phyloP scores from a whole-genome alignment of 1,284 basidiomycete genomes.

The Irpex sp. region DNA sequence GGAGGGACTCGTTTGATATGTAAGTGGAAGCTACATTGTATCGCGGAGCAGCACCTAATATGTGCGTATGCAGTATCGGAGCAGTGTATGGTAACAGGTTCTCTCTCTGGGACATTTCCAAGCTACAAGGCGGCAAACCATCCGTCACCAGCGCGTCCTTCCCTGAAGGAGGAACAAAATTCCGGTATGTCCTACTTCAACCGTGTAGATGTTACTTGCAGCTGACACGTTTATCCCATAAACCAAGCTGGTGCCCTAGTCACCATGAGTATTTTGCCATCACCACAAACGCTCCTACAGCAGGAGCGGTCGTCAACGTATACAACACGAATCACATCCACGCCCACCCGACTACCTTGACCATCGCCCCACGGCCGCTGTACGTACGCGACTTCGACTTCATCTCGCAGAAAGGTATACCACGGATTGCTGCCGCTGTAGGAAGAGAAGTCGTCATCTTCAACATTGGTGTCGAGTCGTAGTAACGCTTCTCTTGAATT shows the following conservation, averaged over 20 bases:
- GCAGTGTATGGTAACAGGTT: constrained; percentile 65
- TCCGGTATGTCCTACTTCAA: constrained; percentile 44
- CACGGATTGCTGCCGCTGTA: constrained; percentile 60
- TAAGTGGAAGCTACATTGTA: constrained; percentile 27
- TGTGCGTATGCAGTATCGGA: constrained; percentile 52
- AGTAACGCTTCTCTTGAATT: background rate
- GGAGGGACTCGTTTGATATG: constrained; percentile 63
- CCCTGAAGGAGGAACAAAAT: constrained; percentile 57
- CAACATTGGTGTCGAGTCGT: constrained; percentile 31
- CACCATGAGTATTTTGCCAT: constrained; percentile 71
- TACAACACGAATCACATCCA: constrained; percentile 60
- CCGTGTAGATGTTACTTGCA: background rate
- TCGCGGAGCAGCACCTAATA: no score
- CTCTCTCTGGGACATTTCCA: constrained; percentile 68
- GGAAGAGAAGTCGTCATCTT: constrained; percentile 45
- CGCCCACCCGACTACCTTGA: constrained; percentile 54
- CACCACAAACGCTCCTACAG: constrained; percentile 48
- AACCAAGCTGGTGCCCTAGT: constrained; percentile 65
- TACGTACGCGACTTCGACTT: constrained; percentile 73
- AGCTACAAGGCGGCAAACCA: constrained; percentile 68
- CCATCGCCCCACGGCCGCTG: constrained; percentile 54
- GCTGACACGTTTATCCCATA: constrained; percentile 2
- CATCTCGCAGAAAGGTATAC: constrained; percentile 48
- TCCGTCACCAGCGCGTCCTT: constrained; percentile 52
- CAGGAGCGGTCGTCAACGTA: constrained; percentile 63